These are phyloP conservation scores for Fusarium paranaense DNA, from an alignment of 2,329 filamentous ascomycete genomes.

Conservation along the genomic window DNA sequence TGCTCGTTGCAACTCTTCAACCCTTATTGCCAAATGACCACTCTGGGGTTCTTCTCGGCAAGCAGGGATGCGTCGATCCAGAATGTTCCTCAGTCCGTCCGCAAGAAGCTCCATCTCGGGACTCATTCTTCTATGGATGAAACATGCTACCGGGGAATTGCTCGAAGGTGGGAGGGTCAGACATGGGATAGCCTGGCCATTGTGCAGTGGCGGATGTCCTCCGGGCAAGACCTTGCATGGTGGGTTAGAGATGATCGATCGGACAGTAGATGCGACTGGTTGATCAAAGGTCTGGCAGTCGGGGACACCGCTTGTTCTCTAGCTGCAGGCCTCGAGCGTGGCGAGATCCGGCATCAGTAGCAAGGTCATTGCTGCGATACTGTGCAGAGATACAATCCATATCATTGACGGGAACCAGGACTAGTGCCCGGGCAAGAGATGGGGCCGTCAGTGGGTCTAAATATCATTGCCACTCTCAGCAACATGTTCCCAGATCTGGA, in stretches of 20 bases:
- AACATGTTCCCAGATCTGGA: conserved; percentile 4
- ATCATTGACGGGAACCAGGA: conserved; percentile 12
- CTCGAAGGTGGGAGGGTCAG: conserved; percentile 5
- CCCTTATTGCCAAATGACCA: conserved; percentile 5
- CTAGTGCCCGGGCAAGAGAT: conserved; percentile 17
- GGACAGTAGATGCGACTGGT: conserved; percentile 24
- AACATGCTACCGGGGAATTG: conserved; percentile 27
- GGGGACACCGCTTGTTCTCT: conserved; percentile 18
- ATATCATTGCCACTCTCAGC: not conserved
- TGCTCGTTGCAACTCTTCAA: conserved; percentile 10
- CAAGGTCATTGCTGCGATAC: not conserved
- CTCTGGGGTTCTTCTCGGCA: conserved; percentile 8
- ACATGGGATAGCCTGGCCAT: conserved; percentile 15
- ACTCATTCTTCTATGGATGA: conserved; percentile 26
- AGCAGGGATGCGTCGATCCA: conserved; percentile 21
- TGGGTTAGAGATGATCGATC: conserved; percentile 18
- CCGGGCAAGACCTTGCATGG: conserved; percentile 1
- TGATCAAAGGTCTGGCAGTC: conserved; percentile 1
- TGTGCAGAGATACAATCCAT: not conserved
- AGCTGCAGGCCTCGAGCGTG: conserved; percentile 18
- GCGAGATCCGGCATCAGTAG: conserved; percentile 15
- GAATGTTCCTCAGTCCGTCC: conserved; percentile 1
- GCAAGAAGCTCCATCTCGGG: conserved; percentile 21
- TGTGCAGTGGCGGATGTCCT: conserved; percentile 15
- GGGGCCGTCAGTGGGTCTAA: conserved; percentile 2